phyloP scores from a whole-genome alignment of 345 rosid species.

The Moricandia arvensis region DNA sequence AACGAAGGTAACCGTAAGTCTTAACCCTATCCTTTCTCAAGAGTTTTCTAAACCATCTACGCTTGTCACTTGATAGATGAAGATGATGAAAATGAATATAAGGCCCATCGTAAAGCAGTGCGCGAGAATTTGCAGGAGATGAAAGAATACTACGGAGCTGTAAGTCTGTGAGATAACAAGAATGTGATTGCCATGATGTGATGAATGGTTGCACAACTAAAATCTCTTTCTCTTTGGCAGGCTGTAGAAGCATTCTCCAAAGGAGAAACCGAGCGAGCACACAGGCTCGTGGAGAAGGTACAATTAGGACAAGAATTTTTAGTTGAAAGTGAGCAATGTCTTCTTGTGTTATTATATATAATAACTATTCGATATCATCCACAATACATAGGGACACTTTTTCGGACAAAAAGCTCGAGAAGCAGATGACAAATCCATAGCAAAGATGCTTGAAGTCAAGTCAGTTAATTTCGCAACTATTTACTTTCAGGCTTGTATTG shows the following conservation, averaged over 20 bases:
- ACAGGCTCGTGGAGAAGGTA: conserved; percentile 51
- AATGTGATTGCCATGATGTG: conserved; percentile 17
- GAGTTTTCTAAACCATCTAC: conserved; percentile 17
- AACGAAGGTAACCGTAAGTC: conserved; percentile 45
- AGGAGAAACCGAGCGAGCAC: conserved; percentile 51
- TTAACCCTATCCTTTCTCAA: conserved; percentile 3
- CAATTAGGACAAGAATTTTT: conserved; percentile 7
- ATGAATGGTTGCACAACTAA: conserved; percentile 18
- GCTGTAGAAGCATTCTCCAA: conserved; percentile 53
- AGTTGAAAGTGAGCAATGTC: background rate
- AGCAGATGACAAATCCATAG: conserved; percentile 55
- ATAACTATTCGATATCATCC: conserved; percentile 12
- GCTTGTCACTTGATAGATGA: conserved; percentile 32
- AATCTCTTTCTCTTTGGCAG: conserved; percentile 38
- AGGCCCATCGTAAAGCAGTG: conserved; percentile 53
- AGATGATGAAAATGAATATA: conserved; percentile 49
- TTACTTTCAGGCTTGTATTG: background rate
- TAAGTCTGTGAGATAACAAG: conserved; percentile 32
- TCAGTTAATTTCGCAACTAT: conserved; percentile 29
- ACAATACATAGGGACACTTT: conserved; percentile 53
- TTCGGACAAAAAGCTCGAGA: conserved; percentile 53
- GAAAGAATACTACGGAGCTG: conserved; percentile 69
- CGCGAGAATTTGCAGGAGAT: conserved; percentile 52
- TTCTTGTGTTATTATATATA: conserved; percentile 4
- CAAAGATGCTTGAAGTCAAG: conserved; percentile 54